These are phyloP conservation scores for Polyrhizophydium stewartii DNA, from an alignment of 371 early-diverging fungal genomes.

Conservation along the genomic window DNA sequence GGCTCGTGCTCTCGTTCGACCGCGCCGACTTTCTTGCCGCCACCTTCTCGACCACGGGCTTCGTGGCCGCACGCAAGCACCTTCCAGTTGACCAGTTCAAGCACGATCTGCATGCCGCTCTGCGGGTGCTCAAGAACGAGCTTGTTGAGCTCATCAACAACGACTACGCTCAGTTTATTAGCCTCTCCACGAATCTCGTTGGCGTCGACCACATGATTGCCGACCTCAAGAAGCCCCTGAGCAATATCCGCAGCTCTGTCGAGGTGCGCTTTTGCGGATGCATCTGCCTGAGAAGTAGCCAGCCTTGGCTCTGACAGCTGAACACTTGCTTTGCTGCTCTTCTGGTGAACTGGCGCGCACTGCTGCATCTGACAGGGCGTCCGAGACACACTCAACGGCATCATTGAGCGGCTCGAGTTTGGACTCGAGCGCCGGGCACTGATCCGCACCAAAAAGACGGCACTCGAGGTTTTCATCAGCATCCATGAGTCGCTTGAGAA, in stretches of 20 bases:
- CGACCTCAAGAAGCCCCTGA: constrained; percentile 55
- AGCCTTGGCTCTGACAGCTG: no score
- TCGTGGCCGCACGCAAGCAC: constrained; percentile 62
- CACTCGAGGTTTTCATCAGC: background rate
- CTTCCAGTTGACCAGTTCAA: constrained; percentile 64
- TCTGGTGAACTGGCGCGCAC: background rate
- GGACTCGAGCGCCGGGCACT: background rate
- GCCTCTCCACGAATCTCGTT: constrained; percentile 71
- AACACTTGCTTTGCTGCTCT: constrained; percentile 12
- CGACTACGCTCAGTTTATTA: constrained; percentile 79
- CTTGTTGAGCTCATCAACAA: constrained; percentile 76
- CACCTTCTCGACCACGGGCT: constrained; percentile 43
- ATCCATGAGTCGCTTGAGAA: constrained; percentile 7
- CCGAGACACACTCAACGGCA: background rate
- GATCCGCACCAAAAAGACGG: background rate
- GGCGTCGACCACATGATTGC: constrained; percentile 70
- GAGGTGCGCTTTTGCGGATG: constrained; percentile 35
- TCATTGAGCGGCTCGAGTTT: background rate
- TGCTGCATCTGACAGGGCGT: background rate
- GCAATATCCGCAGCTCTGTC: constrained; percentile 53
- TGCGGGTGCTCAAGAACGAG: constrained; percentile 61
- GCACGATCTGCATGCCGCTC: constrained; percentile 48
- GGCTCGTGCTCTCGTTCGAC: constrained; percentile 6
- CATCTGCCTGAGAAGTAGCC: background rate
- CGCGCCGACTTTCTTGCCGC: constrained; percentile 12